Evolutionary conservation across 2,329 filamentous ascomycete species (phyloP).

Genomic region (Diaporthe vexans): DNA sequence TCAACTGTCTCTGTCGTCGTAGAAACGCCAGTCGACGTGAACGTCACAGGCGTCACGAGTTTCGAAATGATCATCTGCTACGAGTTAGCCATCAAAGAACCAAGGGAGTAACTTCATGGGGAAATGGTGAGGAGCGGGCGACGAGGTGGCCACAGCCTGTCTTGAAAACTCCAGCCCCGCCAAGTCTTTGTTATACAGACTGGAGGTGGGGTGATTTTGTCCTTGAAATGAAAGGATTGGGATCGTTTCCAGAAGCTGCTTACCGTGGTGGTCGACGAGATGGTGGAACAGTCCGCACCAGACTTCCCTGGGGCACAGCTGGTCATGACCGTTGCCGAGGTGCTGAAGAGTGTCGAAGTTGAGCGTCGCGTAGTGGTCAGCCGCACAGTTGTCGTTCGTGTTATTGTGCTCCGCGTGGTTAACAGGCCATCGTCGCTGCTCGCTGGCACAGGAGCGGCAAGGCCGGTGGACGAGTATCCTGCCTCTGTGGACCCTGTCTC

Average conservation of each 20-base stretch:
- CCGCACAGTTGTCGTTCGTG: conserved; percentile 14
- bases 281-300: conserved; percentile 17
- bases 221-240: too few species aligned
- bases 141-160: too few species aligned
- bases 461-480: background rate
- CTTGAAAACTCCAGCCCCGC: too few species aligned
- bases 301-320: background rate
- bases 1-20: conserved; percentile 4
- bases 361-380: conserved; percentile 12
- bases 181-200: too few species aligned
- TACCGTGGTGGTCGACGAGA: conserved; percentile 14
- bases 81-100: too few species aligned
- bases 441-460: background rate
- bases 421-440: background rate
- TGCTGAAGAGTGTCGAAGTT: background rate
- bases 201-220: too few species aligned
- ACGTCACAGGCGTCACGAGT: background rate
- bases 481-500: background rate
- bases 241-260: too few species aligned
- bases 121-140: too few species aligned
- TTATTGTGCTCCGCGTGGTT: conserved; percentile 16
- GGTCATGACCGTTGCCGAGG: background rate
- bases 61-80: background rate
- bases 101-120: too few species aligned
- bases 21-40: background rate